Percentiles rank a stretch among this genome's conserved stretches.
Conservation (phyloP, 768 basidiomycete genomes). For the Leccinum arenicola region DNA sequence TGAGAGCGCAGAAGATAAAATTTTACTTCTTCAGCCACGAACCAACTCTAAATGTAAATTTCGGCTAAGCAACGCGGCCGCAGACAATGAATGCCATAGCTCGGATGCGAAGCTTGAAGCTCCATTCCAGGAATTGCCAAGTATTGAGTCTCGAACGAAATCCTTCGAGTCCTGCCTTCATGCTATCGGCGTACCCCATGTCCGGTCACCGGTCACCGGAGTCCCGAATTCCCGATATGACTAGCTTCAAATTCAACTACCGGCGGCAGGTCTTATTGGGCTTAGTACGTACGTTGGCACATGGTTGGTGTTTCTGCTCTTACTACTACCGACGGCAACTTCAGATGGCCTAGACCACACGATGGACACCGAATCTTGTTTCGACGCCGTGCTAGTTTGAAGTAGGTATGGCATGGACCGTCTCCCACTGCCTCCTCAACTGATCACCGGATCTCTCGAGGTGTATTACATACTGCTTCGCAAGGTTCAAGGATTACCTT, state of each 20-base stretch:
- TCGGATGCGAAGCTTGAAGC: background rate
- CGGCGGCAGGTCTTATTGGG: slow-evolving; percentile 80
- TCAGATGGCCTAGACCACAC: too few relatives aligned
- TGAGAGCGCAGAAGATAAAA: too few relatives aligned
- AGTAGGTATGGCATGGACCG: slow-evolving; percentile 97
- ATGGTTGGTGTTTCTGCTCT: slow-evolving; percentile 4
- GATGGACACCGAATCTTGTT: slow-evolving; percentile 28
- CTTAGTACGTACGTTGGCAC: slow-evolving; percentile 73
- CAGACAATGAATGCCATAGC: too few relatives aligned
- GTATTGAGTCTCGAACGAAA: background rate
- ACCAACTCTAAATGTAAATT: too few relatives aligned
- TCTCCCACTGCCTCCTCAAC: slow-evolving; percentile 92
- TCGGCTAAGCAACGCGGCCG: too few relatives aligned
- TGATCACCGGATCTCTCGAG: slow-evolving; percentile 97
- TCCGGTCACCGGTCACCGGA: too few relatives aligned
- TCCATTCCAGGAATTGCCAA: background rate
- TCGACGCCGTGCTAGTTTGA: slow-evolving; percentile 82
- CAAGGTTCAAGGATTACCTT: slow-evolving; percentile 95
- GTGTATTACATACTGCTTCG: slow-evolving; percentile 89
- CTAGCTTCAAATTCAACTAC: slow-evolving; percentile 79
- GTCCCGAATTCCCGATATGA: slow-evolving; percentile 66
- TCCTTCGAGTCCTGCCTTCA: too few relatives aligned
- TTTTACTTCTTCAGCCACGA: too few relatives aligned
- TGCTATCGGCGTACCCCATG: too few relatives aligned
- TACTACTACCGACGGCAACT: background rate